A percentile compares a stretch with the other conserved stretches of the same genome.
Evolutionary conservation across 257 asterid genomes (phyloP).

Genomic region (Echium plantagineum): DNA sequence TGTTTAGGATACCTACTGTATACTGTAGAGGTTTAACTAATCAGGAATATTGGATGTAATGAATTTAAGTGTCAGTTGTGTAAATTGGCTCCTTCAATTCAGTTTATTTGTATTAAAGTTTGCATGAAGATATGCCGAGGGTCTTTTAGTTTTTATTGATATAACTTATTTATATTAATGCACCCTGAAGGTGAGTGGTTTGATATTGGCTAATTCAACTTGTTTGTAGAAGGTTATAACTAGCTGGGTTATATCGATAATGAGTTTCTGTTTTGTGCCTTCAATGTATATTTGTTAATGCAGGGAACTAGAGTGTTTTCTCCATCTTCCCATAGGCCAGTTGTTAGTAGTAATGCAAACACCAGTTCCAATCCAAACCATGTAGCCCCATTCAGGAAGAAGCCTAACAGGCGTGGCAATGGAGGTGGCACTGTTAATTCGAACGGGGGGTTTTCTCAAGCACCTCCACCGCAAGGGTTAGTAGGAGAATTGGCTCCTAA

Average conservation of each 20-base stretch:
- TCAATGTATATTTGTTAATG: constrained; percentile 4
- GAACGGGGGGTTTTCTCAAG: constrained; percentile 19
- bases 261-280: background rate
- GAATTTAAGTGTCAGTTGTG: too few relatives aligned
- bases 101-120: too few relatives aligned
- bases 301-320: constrained; percentile 29
- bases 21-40: too few relatives aligned
- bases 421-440: constrained; percentile 18
- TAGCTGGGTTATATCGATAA: background rate
- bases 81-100: too few relatives aligned
- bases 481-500: constrained; percentile 11
- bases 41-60: too few relatives aligned
- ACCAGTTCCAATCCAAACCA: constrained; percentile 29
- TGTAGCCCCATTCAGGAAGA: constrained; percentile 33
- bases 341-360: constrained; percentile 7
- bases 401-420: constrained; percentile 37
- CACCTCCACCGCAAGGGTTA: background rate
- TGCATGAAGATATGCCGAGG: too few relatives aligned
- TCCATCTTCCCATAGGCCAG: constrained; percentile 37
- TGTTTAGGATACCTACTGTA: too few relatives aligned
- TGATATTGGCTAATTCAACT: too few relatives aligned
- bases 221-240: background rate
- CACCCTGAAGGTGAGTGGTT: background rate
- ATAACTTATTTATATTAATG: too few relatives aligned
- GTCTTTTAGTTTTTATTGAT: too few relatives aligned